These are phyloP conservation scores for Paramecium pentaurelia DNA, from an alignment of 73 alveolate genomes.

Conservation along the genomic window DNA sequence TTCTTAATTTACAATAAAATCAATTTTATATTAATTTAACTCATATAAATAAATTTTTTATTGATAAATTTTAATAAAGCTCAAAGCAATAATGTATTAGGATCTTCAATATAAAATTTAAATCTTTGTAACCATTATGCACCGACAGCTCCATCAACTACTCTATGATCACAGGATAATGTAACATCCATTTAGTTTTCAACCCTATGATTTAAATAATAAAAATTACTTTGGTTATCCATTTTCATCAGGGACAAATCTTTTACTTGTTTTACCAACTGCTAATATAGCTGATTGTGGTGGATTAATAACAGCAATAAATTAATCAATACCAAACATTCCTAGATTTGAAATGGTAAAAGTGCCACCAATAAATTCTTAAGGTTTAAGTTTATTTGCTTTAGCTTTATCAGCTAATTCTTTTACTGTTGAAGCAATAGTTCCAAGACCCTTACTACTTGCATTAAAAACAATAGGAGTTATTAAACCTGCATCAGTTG, in stretches of 20 bases:
- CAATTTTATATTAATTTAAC: neutral
- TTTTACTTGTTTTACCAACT: slow-evolving; percentile 70
- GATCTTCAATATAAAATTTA: slow-evolving; percentile 80
- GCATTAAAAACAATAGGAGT: slow-evolving; percentile 81
- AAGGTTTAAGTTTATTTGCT: slow-evolving; percentile 67
- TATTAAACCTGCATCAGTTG: slow-evolving; percentile 73
- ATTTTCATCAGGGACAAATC: slow-evolving; percentile 61
- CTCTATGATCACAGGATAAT: slow-evolving; percentile 82
- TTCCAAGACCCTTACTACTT: slow-evolving; percentile 72
- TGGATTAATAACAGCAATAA: slow-evolving; percentile 77
- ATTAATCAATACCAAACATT: slow-evolving; percentile 76
- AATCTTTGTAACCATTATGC: slow-evolving; percentile 85
- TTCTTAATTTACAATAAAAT: neutral
- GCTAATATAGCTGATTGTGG: slow-evolving; percentile 83
- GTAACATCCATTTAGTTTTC: slow-evolving; percentile 68
- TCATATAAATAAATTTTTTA: neutral
- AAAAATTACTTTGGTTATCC: slow-evolving; percentile 53
- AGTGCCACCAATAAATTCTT: slow-evolving; percentile 77
- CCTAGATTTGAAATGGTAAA: slow-evolving; percentile 80
- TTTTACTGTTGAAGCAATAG: slow-evolving; percentile 70
- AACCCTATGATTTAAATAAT: slow-evolving; percentile 30
- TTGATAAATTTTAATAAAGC: neutral
- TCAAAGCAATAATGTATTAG: slow-evolving; percentile 78
- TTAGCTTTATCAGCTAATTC: slow-evolving; percentile 83
- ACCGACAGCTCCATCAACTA: slow-evolving; percentile 90